Conservation (phyloP, 345 rosid species). For the Abelmoschus esculentus region DNA sequence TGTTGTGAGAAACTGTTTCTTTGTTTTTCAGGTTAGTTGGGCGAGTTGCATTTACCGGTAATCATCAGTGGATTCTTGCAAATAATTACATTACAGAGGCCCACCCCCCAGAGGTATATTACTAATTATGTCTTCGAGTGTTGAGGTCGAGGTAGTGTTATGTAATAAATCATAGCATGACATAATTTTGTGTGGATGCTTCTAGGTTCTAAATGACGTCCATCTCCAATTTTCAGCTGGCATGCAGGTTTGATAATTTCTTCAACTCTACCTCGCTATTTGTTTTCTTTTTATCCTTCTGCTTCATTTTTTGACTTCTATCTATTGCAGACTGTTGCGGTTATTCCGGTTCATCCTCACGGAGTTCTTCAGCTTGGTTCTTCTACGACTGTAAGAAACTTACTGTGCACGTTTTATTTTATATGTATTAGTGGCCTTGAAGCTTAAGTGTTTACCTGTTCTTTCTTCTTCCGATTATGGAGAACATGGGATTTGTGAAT, state of each 20-base stretch:
- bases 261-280: neutral
- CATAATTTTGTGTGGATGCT: conserved; percentile 14
- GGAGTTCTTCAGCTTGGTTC: conserved; percentile 96
- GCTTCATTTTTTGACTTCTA: conserved; percentile 9
- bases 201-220: conserved; percentile 62
- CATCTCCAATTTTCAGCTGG: conserved; percentile 78
- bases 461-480: conserved; percentile 55
- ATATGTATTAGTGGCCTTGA: neutral
- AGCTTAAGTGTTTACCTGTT: neutral
- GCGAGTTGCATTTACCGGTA: conserved; percentile 82
- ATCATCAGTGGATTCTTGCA: conserved; percentile 72
- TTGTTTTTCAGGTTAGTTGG: conserved; percentile 63
- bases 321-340: conserved; percentile 64
- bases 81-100: conserved; percentile 39
- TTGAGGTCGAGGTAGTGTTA: too few relatives aligned
- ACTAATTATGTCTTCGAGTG: neutral
- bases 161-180: neutral
- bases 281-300: neutral
- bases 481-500: conserved; percentile 71
- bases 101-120: conserved; percentile 68
- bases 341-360: conserved; percentile 68
- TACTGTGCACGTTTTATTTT: neutral
- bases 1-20: neutral
- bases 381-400: conserved; percentile 50
- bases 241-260: conserved; percentile 60